Evolutionary conservation across 73 alveolate genomes (phyloP).

Genomic region (Symbiodinium natans): DNA sequence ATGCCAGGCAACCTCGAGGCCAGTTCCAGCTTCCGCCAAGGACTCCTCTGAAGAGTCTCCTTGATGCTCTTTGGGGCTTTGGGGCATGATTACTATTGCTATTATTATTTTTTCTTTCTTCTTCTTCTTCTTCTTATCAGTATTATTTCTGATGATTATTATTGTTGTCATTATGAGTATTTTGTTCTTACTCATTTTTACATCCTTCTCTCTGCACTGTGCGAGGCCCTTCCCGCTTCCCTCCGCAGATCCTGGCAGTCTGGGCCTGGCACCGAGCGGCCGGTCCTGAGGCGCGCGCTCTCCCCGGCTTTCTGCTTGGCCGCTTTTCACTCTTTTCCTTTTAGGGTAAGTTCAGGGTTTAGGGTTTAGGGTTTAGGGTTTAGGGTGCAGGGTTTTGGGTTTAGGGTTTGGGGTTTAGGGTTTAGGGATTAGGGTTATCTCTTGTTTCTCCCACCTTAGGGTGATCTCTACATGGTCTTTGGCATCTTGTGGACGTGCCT

Average conservation of each 20-base stretch:
- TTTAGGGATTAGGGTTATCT: too few relatives aligned
- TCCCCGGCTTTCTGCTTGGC: neutral
- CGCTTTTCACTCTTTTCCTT: neutral
- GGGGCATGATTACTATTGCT: too few relatives aligned
- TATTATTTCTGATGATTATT: too few relatives aligned
- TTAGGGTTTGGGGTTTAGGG: too few relatives aligned
- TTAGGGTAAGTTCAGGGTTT: too few relatives aligned
- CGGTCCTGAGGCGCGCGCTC: constrained; percentile 56
- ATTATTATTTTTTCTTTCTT: too few relatives aligned
- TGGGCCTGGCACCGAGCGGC: constrained; percentile 66
- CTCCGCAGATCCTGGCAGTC: constrained; percentile 56
- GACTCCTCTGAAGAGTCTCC: neutral
- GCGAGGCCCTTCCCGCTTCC: constrained; percentile 84
- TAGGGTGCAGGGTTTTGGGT: too few relatives aligned
- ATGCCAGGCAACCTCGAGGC: neutral
- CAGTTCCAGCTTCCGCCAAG: neutral
- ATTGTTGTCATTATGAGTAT: too few relatives aligned
- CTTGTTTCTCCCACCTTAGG: neutral
- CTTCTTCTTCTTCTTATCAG: too few relatives aligned
- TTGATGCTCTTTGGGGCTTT: neutral
- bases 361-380: neutral
- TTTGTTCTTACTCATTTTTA: too few relatives aligned
- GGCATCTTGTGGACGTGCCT: too few relatives aligned
- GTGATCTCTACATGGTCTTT: neutral
- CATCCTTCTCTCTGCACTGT: too few relatives aligned